These are phyloP conservation scores for Chamaenerion angustifolium DNA, from an alignment of 345 rosid species.

Conservation along the genomic window DNA sequence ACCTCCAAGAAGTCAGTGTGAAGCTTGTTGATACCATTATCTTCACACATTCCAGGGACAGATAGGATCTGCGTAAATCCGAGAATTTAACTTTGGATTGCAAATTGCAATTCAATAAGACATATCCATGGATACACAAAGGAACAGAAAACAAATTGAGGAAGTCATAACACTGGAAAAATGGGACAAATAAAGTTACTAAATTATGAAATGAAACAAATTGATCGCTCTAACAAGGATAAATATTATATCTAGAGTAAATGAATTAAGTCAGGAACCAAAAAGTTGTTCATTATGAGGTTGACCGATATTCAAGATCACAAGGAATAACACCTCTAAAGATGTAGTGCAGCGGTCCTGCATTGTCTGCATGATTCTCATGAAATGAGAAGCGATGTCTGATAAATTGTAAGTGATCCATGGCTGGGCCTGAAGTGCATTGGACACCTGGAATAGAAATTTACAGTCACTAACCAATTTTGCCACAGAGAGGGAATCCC, in stretches of 20 bases:
- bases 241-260: no score
- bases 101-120: not conserved
- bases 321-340: conserved; percentile 45
- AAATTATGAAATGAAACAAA: no score
- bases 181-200: no score
- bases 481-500: no score
- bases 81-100: not conserved
- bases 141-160: not conserved
- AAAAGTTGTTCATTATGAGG: not conserved
- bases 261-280: not conserved
- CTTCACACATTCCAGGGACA: conserved; percentile 31
- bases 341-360: conserved; percentile 63
- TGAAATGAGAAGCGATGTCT: conserved; percentile 46
- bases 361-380: conserved; percentile 77
- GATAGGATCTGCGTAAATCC: conserved; percentile 34
- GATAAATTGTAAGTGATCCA: conserved; percentile 39
- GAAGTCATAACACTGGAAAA: no score
- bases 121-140: not conserved
- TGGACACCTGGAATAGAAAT: conserved; percentile 40
- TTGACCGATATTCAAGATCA: not conserved
- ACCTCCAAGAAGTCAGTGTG: conserved; percentile 70
- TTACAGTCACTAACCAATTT: not conserved
- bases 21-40: conserved; percentile 26
- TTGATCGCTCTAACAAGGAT: no score
- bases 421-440: conserved; percentile 66